phyloP scores from a whole-genome alignment of 202 grass and related monocot species.

The Digitaria exilis region DNA sequence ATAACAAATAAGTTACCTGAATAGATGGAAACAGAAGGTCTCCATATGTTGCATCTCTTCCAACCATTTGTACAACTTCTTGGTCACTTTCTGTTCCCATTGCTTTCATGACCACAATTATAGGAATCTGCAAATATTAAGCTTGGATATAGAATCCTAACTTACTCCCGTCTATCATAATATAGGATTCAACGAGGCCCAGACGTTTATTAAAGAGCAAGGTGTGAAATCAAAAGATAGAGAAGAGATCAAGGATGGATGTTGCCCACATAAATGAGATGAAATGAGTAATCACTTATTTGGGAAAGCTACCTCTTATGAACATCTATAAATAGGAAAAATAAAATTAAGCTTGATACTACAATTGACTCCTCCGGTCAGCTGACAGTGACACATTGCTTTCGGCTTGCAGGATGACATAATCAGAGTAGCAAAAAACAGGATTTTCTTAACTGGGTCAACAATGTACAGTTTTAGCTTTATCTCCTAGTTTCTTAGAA shows the following conservation, averaged over 20 bases:
- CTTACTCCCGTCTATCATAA: too few species aligned
- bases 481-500: too few species aligned
- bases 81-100: conserved; percentile 97
- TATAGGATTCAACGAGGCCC: too few species aligned
- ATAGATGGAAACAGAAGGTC: conserved; percentile 82
- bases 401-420: too few species aligned
- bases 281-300: background rate
- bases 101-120: conserved; percentile 95
- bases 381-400: background rate
- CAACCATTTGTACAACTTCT: conserved; percentile 93
- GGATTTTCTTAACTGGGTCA: too few species aligned
- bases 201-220: background rate
- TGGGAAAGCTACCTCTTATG: background rate
- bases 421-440: too few species aligned
- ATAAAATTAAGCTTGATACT: background rate
- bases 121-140: conserved; percentile 74
- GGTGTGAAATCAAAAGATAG: conserved; percentile 8
- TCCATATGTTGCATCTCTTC: conserved; percentile 80
- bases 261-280: background rate
- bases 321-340: background rate
- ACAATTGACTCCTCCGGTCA: background rate
- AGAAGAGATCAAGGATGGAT: background rate
- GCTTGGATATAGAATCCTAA: conserved; percentile 13
- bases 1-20: conserved; percentile 48
- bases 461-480: too few species aligned